Evolutionary conservation across 164 flowering plant species (phyloP).

Genomic region (Vitis labrusca): DNA sequence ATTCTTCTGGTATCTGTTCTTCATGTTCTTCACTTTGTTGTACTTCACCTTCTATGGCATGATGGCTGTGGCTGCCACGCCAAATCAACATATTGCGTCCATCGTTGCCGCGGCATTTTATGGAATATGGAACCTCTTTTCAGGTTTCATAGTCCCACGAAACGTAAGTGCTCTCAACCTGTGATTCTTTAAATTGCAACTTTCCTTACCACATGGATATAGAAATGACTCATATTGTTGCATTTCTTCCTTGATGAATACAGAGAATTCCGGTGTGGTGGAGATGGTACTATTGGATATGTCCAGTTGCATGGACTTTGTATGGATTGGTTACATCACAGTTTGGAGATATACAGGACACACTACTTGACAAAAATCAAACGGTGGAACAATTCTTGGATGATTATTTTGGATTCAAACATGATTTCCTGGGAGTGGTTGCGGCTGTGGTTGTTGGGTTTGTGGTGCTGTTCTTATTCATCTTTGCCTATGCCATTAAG

Average conservation of each 20-base stretch:
- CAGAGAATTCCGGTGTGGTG: constrained; percentile 44
- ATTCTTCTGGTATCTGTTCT: constrained; percentile 39
- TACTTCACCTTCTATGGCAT: constrained; percentile 51
- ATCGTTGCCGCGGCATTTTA: constrained; percentile 29
- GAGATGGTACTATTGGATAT: constrained; percentile 36
- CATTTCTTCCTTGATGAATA: background rate
- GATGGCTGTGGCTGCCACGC: constrained; percentile 43
- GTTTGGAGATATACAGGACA: constrained; percentile 18
- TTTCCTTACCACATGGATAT: background rate
- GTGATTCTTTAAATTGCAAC: no score
- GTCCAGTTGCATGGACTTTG: constrained; percentile 35
- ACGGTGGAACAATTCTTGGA: constrained; percentile 26
- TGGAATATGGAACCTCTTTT: constrained; percentile 32
- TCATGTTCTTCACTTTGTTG: constrained; percentile 37
- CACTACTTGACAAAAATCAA: constrained; percentile 3
- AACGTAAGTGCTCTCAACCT: constrained; percentile 19
- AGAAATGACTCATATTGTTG: background rate
- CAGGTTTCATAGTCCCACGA: constrained; percentile 28
- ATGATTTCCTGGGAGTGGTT: constrained; percentile 33
- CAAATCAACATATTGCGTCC: constrained; percentile 28
- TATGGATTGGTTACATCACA: constrained; percentile 28
- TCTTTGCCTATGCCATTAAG: constrained; percentile 28
- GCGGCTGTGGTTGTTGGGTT: constrained; percentile 24
- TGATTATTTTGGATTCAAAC: constrained; percentile 23
- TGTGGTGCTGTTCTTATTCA: constrained; percentile 20